Evolutionary conservation across 2,329 filamentous ascomycete genomes (phyloP).

Genomic region (Colletotrichum sp.): DNA sequence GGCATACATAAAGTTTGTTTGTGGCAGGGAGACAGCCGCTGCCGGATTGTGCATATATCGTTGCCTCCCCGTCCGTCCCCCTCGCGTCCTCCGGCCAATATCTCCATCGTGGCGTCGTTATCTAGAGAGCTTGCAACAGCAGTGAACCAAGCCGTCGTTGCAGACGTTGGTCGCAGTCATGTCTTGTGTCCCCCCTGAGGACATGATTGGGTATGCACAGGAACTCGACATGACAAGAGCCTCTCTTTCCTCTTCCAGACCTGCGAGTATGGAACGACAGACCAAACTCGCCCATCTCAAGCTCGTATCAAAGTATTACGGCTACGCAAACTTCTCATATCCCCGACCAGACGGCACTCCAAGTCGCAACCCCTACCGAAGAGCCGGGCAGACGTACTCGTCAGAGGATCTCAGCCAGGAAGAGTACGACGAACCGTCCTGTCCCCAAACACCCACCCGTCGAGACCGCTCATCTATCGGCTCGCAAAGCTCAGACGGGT

Average conservation of each 20-base stretch:
- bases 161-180: slow-evolving; percentile 13
- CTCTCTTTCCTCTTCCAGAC: slow-evolving; percentile 12
- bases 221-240: slow-evolving; percentile 1
- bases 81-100: background rate
- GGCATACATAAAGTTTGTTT: slow-evolving; percentile 17
- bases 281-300: slow-evolving; percentile 41
- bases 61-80: slow-evolving; percentile 8
- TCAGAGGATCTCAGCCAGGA: slow-evolving; percentile 10
- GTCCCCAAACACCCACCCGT: slow-evolving; percentile 22
- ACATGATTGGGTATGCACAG: slow-evolving; percentile 17
- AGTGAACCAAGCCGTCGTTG: slow-evolving; percentile 3
- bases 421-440: background rate
- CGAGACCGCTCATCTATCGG: slow-evolving; percentile 46
- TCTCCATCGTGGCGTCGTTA: background rate
- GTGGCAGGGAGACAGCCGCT: slow-evolving; percentile 14
- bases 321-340: slow-evolving; percentile 46
- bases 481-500: slow-evolving; percentile 41
- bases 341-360: slow-evolving; percentile 32
- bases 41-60: slow-evolving; percentile 20
- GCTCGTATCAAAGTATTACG: slow-evolving; percentile 44
- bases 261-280: slow-evolving; percentile 37
- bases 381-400: slow-evolving; percentile 19
- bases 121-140: background rate
- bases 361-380: slow-evolving; percentile 15
- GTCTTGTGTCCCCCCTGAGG: slow-evolving; percentile 2